Evolutionary conservation across 805 yeast genomes (phyloP).

Genomic region (Lachancea quebecensis): DNA sequence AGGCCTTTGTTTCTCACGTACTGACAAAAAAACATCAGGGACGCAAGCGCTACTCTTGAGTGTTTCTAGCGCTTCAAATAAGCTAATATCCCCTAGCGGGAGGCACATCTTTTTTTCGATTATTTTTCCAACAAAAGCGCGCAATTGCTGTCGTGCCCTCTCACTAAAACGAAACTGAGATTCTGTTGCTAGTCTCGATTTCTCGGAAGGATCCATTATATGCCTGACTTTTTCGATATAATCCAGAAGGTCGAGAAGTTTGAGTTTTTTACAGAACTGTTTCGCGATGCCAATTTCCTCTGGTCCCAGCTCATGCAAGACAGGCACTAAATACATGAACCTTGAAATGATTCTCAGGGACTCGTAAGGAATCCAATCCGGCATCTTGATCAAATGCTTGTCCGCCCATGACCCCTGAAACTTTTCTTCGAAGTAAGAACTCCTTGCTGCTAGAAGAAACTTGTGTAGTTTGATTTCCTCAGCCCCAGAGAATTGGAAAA

Average conservation of each 20-base stretch:
- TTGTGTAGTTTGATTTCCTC: slow-evolving; percentile 30
- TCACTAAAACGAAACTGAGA: slow-evolving; percentile 29
- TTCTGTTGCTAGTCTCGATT: slow-evolving; percentile 30
- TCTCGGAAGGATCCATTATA: slow-evolving; percentile 26
- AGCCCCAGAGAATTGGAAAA: slow-evolving; percentile 15
- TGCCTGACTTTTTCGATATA: slow-evolving; percentile 29
- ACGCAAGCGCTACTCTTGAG: background rate
- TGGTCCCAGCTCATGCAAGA: slow-evolving; percentile 33
- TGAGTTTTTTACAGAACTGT: slow-evolving; percentile 31
- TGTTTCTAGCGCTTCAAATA: too few relatives aligned
- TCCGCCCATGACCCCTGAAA: slow-evolving; percentile 23
- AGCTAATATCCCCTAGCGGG: background rate
- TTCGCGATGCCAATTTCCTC: slow-evolving; percentile 27
- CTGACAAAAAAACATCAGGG: slow-evolving; percentile 45
- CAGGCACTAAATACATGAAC: slow-evolving; percentile 34
- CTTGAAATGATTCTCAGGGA: slow-evolving; percentile 26
- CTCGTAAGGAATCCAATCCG: slow-evolving; percentile 14
- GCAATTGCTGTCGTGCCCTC: slow-evolving; percentile 22
- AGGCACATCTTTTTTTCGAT: slow-evolving; percentile 7
- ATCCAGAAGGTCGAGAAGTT: slow-evolving; percentile 34
- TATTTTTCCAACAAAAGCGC: slow-evolving; percentile 20
- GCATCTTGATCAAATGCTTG: slow-evolving; percentile 15
- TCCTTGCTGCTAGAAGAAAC: slow-evolving; percentile 37
- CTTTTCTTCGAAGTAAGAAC: slow-evolving; percentile 26
- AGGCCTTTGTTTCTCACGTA: slow-evolving; percentile 23